Conservation (phyloP, 495 filamentous ascomycete species). For the Letharia lupina region DNA sequence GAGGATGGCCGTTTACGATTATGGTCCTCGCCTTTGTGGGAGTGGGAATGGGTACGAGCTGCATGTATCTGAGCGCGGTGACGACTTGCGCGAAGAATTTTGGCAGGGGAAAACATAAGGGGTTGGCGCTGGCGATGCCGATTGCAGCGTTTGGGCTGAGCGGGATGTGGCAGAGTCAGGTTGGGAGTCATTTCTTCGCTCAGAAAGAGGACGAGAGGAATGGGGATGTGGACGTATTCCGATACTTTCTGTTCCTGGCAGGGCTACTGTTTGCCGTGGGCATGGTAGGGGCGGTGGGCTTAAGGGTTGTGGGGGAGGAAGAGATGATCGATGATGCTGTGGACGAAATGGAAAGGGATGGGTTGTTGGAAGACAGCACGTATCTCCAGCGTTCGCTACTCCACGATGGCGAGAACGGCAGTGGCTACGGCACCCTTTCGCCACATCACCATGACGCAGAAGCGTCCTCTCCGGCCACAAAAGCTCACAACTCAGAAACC, state of each 20-base stretch:
- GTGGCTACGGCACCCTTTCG: constrained; percentile 49
- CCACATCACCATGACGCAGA: constrained; percentile 2
- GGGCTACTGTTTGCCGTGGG: constrained; percentile 59
- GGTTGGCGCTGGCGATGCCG: constrained; percentile 78
- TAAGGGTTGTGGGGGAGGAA: constrained; percentile 59
- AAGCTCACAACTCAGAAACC: constrained; percentile 35
- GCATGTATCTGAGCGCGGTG: constrained; percentile 79
- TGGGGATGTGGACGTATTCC: constrained; percentile 78
- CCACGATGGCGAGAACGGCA: constrained; percentile 23
- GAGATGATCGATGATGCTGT: constrained; percentile 82
- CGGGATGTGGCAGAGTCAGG: constrained; percentile 88
- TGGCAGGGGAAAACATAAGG: constrained; percentile 75
- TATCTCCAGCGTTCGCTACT: constrained; percentile 43
- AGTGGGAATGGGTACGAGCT: constrained; percentile 73
- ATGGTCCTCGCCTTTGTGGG: constrained; percentile 79
- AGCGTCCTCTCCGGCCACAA: constrained; percentile 10
- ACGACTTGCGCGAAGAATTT: constrained; percentile 98
- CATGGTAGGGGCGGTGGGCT: constrained; percentile 59
- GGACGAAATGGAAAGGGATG: constrained; percentile 75
- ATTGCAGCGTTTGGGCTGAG: constrained; percentile 91
- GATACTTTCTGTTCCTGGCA: constrained; percentile 77
- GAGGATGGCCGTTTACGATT: constrained; percentile 63
- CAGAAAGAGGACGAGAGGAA: constrained; percentile 49
- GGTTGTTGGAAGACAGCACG: constrained; percentile 63
- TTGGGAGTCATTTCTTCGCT: constrained; percentile 70